These are phyloP conservation scores for Lipomyces orientalis DNA, from an alignment of 805 yeast genomes.

Conservation along the genomic window DNA sequence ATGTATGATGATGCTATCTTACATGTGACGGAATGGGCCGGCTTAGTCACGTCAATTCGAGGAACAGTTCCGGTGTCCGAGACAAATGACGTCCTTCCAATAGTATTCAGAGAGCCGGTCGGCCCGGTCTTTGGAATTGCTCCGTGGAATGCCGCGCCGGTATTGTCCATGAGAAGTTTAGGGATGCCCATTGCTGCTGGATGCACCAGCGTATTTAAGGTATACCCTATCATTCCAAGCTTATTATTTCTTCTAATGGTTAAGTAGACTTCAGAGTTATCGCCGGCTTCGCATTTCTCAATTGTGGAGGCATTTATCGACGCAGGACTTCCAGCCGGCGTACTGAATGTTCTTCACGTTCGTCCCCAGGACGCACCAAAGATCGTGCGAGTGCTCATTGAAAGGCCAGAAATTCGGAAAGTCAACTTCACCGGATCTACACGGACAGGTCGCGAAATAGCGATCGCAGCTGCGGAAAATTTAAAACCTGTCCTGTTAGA, in stretches of 20 bases:
- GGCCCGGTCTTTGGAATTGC: constrained; percentile 88
- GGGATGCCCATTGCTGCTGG: constrained; percentile 87
- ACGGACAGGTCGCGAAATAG: constrained; percentile 73
- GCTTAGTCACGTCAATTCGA: constrained; percentile 17
- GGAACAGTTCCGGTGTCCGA: constrained; percentile 21
- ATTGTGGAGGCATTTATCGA: constrained; percentile 67
- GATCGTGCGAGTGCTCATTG: constrained; percentile 72
- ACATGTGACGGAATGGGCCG: constrained; percentile 29
- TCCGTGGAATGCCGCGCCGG: constrained; percentile 87
- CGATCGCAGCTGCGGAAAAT: constrained; percentile 68
- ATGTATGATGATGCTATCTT: constrained; percentile 21
- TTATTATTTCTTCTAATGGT: neutral
- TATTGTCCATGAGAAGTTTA: constrained; percentile 83
- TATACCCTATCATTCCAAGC: neutral
- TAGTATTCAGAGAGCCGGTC: constrained; percentile 60
- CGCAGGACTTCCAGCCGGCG: constrained; percentile 85
- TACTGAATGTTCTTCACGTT: constrained; percentile 62
- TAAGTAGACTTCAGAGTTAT: constrained; percentile 66
- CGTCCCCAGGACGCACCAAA: constrained; percentile 49
- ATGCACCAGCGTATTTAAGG: constrained; percentile 75
- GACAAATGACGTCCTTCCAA: constrained; percentile 16
- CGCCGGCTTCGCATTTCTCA: constrained; percentile 76
- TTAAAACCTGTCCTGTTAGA: constrained; percentile 83
- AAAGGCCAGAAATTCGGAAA: constrained; percentile 75
- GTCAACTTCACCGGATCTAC: constrained; percentile 89